Evolutionary conservation across 1,284 basidiomycete species (phyloP).

Genomic region (Sphagnurus paluster): DNA sequence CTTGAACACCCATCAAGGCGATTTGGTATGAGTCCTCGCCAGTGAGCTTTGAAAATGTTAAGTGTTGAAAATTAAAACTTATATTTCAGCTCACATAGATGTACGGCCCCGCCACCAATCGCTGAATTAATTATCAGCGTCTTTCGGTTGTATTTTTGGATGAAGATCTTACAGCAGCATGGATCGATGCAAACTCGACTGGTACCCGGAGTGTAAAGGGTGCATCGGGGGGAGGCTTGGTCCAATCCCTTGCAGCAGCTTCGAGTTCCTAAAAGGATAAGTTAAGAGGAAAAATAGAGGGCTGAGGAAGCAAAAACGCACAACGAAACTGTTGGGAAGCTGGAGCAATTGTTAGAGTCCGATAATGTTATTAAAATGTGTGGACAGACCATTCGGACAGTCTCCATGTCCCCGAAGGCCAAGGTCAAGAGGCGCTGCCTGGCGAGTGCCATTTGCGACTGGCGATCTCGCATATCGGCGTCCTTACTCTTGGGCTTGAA

Average conservation of each 20-base stretch:
- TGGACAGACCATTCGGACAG: conserved; percentile 63
- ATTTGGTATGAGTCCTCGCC: conserved; percentile 84
- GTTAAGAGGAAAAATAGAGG: not conserved
- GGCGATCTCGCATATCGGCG: conserved; percentile 49
- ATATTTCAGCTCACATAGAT: conserved; percentile 59
- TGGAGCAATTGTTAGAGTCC: conserved; percentile 27
- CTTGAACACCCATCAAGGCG: conserved; percentile 74
- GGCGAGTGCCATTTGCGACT: conserved; percentile 60
- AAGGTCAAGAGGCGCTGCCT: conserved; percentile 76
- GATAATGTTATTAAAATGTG: conserved; percentile 7
- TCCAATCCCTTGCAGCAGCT: conserved; percentile 76
- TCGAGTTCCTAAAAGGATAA: conserved; percentile 63
- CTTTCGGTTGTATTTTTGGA: not conserved
- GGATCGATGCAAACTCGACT: conserved; percentile 78
- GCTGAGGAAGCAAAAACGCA: conserved; percentile 30
- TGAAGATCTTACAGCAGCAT: conserved; percentile 64
- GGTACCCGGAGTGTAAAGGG: conserved; percentile 72
- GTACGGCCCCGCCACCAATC: conserved; percentile 72
- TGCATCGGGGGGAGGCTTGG: conserved; percentile 76
- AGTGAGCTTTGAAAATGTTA: conserved; percentile 51
- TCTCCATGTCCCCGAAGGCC: conserved; percentile 82
- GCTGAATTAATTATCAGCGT: conserved; percentile 38
- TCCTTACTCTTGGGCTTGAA: conserved; percentile 69
- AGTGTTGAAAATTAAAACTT: conserved; percentile 3
- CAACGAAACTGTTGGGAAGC: conserved; percentile 64